Percentiles rank a stretch among this genome's conserved stretches.
Conservation (phyloP, 208 protist genomes). For the Crithidia bombi region DNA sequence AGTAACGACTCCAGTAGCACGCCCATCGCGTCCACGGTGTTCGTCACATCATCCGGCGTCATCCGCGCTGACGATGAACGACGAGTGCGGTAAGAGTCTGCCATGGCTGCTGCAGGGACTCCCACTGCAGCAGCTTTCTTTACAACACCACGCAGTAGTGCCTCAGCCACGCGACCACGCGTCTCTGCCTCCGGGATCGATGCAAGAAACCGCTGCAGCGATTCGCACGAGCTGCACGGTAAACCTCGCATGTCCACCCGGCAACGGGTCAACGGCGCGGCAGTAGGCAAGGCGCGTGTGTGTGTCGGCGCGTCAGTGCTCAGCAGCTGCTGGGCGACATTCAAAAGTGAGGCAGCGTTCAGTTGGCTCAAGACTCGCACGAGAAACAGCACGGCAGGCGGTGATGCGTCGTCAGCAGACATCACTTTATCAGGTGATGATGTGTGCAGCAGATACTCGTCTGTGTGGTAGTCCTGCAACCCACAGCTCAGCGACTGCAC, state of each 20-base stretch:
- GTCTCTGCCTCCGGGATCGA: background rate
- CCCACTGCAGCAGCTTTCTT: too few relatives aligned
- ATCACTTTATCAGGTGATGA: background rate
- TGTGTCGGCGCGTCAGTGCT: background rate
- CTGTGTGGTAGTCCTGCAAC: background rate
- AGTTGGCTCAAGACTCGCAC: background rate
- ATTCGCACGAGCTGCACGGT: too few relatives aligned
- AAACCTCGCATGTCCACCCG: too few relatives aligned
- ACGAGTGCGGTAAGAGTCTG: background rate
- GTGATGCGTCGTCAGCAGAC: background rate
- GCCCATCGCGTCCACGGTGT: too few relatives aligned
- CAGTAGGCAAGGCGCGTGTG: background rate
- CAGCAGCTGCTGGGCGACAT: background rate
- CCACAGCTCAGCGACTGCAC: background rate
- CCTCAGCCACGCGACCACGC: background rate
- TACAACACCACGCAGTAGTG: too few relatives aligned
- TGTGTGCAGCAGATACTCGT: background rate
- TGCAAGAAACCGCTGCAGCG: background rate
- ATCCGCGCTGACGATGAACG: background rate
- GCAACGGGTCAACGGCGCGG: too few relatives aligned
- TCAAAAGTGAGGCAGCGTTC: background rate
- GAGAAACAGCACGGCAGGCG: background rate
- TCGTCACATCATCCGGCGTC: too few relatives aligned
- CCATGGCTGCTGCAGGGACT: background rate
- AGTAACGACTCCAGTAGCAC: conserved; percentile 1